A percentile compares a stretch with the other conserved stretches of the same genome.
These are phyloP conservation scores for Stagonosporopsis vannaccii DNA, from an alignment of 2,329 filamentous ascomycete genomes.

Conservation along the genomic window DNA sequence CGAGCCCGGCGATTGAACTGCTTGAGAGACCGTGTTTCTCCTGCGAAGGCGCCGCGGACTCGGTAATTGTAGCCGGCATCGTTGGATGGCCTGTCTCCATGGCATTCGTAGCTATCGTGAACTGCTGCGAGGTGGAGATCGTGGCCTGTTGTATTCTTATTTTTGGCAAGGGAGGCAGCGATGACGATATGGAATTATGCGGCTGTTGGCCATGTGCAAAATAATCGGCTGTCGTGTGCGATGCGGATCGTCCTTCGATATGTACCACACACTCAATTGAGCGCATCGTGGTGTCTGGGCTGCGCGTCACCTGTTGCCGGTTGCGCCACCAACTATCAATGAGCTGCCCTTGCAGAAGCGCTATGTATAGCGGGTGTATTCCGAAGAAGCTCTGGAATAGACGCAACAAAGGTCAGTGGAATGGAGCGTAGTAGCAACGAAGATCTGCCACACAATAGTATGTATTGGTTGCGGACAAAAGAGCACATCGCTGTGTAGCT, in stretches of 20 bases:
- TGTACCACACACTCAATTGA: constrained; percentile 6
- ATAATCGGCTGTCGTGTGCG: neutral
- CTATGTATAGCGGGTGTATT: constrained; percentile 7
- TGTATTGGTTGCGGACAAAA: neutral
- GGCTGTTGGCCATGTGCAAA: constrained; percentile 8
- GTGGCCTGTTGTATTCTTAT: constrained; percentile 18
- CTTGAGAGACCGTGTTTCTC: constrained; percentile 14
- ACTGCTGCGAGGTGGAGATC: constrained; percentile 12
- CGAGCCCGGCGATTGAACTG: constrained; percentile 31
- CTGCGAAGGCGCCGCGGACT: constrained; percentile 1
- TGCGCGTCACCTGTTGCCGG: constrained; percentile 13
- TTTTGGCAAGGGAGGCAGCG: constrained; percentile 10
- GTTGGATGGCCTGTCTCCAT: neutral
- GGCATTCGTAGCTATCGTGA: constrained; percentile 5
- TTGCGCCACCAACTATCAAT: constrained; percentile 15
- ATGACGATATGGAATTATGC: neutral
- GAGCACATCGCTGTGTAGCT: neutral
- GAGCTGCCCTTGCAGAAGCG: constrained; percentile 7
- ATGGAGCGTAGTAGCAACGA: neutral
- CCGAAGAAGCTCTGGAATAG: neutral
- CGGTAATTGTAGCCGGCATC: neutral
- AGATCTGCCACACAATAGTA: neutral
- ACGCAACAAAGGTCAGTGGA: constrained; percentile 1
- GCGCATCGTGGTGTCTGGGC: constrained; percentile 1
- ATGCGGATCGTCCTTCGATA: constrained; percentile 16